Conservation (phyloP, 2,329 filamentous ascomycete species). For the Thelonectria discophora region DNA sequence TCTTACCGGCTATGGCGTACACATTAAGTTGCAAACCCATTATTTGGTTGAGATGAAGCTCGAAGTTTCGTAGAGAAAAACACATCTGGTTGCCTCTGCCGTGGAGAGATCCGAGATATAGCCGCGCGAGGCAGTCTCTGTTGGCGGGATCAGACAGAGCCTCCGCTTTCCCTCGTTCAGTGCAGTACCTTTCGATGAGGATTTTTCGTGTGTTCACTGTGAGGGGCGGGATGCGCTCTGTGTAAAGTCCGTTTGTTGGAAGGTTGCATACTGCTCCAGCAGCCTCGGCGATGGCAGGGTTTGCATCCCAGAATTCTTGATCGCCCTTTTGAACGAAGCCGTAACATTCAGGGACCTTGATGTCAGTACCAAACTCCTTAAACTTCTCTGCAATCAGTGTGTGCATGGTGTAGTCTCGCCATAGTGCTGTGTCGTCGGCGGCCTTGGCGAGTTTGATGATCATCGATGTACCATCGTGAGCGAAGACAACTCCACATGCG, state of each 20-base stretch:
- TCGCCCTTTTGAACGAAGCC: conserved; percentile 4
- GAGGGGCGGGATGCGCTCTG: conserved; percentile 41
- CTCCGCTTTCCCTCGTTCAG: neutral
- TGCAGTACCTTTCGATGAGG: conserved; percentile 37
- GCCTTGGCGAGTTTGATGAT: conserved; percentile 33
- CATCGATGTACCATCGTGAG: neutral
- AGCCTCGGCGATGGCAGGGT: conserved; percentile 14
- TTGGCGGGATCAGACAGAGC: conserved; percentile 30
- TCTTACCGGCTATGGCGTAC: conserved; percentile 27
- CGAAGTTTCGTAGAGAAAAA: conserved; percentile 46
- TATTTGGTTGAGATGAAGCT: conserved; percentile 45
- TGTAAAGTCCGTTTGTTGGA: conserved; percentile 34
- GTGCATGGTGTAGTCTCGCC: conserved; percentile 27
- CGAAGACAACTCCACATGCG: conserved; percentile 34
- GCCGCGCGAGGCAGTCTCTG: conserved; percentile 34
- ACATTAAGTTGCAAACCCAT: conserved; percentile 36
- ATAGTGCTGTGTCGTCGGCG: conserved; percentile 5
- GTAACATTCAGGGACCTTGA: conserved; percentile 20
- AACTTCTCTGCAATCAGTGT: conserved; percentile 7
- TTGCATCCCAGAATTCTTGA: conserved; percentile 13
- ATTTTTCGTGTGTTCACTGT: conserved; percentile 28
- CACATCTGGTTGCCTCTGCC: conserved; percentile 15
- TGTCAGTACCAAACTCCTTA: neutral
- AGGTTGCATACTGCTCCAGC: conserved; percentile 21
- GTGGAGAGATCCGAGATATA: conserved; percentile 31